These are phyloP conservation scores for Smallanthus sonchifolius DNA, from an alignment of 129 eudicot species.

Conservation along the genomic window DNA sequence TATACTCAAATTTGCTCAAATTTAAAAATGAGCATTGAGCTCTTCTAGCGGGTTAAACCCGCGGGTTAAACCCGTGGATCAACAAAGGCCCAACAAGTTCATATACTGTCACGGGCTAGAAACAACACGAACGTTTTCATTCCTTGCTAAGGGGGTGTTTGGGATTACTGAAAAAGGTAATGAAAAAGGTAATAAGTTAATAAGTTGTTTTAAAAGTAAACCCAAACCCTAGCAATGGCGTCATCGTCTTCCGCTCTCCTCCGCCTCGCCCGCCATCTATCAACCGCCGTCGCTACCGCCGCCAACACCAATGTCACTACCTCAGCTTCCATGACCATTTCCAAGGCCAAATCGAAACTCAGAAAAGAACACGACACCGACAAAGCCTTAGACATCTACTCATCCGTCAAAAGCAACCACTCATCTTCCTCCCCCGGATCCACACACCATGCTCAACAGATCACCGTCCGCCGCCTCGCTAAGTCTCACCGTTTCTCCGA, in stretches of 20 bases:
- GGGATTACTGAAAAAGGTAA: no score
- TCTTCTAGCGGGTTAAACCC: not conserved
- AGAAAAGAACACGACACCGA: conserved; percentile 65
- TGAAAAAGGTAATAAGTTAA: no score
- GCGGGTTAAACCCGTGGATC: not conserved
- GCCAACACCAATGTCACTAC: conserved; percentile 11
- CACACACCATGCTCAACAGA: conserved; percentile 65
- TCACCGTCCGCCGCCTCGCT: conserved; percentile 76
- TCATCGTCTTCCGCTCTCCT: conserved; percentile 43
- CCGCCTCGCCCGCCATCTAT: conserved; percentile 61
- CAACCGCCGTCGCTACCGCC: conserved; percentile 43
- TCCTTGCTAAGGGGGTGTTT: conserved; percentile 12
- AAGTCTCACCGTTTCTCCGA: conserved; percentile 59
- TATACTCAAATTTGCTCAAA: no score
- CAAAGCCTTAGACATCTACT: conserved; percentile 66
- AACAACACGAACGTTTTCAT: not conserved
- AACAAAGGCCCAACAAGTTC: conserved; percentile 20
- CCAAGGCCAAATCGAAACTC: conserved; percentile 62
- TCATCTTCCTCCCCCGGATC: conserved; percentile 48
- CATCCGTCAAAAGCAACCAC: conserved; percentile 48
- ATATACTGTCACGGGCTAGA: not conserved
- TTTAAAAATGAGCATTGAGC: not conserved
- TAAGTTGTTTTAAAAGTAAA: no score
- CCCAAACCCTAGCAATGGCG: conserved; percentile 65
- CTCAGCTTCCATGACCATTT: conserved; percentile 42